Conservation (phyloP, 106 monocot species). For the Phalaenopsis aphrodite region DNA sequence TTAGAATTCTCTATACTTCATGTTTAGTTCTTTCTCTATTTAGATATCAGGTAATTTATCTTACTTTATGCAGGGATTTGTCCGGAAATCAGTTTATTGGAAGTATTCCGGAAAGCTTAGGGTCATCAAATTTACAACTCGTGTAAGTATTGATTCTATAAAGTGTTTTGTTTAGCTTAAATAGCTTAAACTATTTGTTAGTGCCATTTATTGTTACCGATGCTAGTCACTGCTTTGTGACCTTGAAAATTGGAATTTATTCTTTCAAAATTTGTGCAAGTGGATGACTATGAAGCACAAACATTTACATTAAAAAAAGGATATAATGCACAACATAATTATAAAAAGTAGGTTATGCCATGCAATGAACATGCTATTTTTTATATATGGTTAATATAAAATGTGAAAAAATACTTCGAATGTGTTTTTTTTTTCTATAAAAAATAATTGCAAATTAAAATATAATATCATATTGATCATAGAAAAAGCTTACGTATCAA, state of each 20-base stretch:
- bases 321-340: too few species aligned
- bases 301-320: too few species aligned
- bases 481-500: too few species aligned
- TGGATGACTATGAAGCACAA: too few species aligned
- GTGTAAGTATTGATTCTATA: constrained; percentile 41
- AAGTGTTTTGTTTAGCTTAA: not conserved
- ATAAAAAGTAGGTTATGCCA: too few species aligned
- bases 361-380: too few species aligned
- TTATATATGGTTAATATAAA: too few species aligned
- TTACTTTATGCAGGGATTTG: constrained; percentile 54
- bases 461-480: too few species aligned
- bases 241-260: not conserved
- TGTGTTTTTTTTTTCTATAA: too few species aligned
- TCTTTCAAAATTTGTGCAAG: not conserved
- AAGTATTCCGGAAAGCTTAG: constrained; percentile 70
- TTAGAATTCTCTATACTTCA: not conserved
- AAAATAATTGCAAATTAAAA: too few species aligned
- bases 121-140: constrained; percentile 62
- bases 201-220: not conserved
- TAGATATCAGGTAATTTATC: not conserved
- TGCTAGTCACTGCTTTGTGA: not conserved
- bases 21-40: not conserved
- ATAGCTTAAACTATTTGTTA: not conserved
- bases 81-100: constrained; percentile 79
- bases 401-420: too few species aligned